Conservation (phyloP, 176 grass and related monocot species). For the Melocanna baccifera region DNA sequence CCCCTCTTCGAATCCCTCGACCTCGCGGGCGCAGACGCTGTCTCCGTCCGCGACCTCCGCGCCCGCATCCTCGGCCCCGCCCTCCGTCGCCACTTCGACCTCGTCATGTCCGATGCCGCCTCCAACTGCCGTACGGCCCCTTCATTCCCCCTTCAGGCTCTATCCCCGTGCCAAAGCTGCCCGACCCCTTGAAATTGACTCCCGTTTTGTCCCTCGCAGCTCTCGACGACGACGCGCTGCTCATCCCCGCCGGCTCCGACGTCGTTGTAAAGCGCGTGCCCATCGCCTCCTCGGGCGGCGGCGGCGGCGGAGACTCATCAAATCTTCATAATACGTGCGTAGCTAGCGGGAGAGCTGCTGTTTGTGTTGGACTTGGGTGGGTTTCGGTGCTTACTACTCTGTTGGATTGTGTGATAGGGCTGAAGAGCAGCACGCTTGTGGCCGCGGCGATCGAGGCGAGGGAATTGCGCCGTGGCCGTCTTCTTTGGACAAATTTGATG, state of each 20-base stretch:
- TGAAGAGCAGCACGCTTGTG: not conserved
- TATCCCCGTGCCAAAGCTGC: not conserved
- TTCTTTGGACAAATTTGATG: constrained; percentile 45
- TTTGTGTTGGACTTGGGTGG: not conserved
- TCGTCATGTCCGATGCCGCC: constrained; percentile 14
- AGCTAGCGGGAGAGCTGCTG: not conserved
- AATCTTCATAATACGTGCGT: not conserved
- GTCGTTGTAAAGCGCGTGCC: constrained; percentile 29
- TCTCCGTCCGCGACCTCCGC: constrained; percentile 30
- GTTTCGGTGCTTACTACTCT: not conserved
- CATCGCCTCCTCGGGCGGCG: not conserved
- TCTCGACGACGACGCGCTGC: constrained; percentile 5
- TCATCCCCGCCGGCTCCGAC: constrained; percentile 19
- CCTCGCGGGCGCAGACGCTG: not conserved
- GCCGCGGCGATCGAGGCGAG: not conserved
- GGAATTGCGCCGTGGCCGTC: not conserved
- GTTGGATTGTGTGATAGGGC: not conserved
- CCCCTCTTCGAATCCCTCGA: not conserved
- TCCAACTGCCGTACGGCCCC: not conserved
- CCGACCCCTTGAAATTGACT: not conserved
- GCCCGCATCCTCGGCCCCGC: constrained; percentile 10
- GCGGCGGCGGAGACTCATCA: not conserved
- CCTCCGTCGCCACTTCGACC: constrained; percentile 13
- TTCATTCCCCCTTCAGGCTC: too few species aligned
- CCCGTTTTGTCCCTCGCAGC: not conserved